Evolutionary conservation across 2,329 filamentous ascomycete genomes (phyloP).

Genomic region (Teratosphaeria destructans): DNA sequence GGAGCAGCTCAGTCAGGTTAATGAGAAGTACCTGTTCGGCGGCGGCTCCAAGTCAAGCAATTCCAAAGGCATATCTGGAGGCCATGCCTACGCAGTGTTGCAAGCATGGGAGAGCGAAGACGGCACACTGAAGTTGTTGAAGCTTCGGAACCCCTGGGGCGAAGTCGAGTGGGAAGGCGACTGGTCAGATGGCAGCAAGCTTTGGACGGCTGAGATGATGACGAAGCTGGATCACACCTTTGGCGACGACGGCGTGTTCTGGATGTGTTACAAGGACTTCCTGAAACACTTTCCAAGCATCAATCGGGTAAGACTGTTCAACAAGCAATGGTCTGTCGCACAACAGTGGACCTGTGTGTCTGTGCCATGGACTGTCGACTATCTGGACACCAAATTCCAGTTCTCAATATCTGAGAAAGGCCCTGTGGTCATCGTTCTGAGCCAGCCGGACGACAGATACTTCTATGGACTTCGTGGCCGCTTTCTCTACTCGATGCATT

Average conservation of each 20-base stretch:
- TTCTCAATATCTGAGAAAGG: conserved; percentile 43
- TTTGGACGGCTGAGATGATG: conserved; percentile 76
- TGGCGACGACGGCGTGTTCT: conserved; percentile 39
- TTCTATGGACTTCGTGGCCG: conserved; percentile 48
- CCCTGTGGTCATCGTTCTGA: conserved; percentile 48
- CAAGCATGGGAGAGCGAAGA: conserved; percentile 32
- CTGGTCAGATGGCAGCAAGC: conserved; percentile 73
- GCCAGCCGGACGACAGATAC: conserved; percentile 52
- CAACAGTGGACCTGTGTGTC: conserved; percentile 52
- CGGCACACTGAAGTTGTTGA: conserved; percentile 32
- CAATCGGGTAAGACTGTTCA: conserved; percentile 50
- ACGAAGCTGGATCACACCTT: conserved; percentile 17
- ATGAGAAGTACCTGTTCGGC: conserved; percentile 70
- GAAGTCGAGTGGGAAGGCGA: conserved; percentile 69
- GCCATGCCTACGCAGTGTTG: conserved; percentile 53
- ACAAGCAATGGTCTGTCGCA: conserved; percentile 50
- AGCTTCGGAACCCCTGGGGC: conserved; percentile 67
- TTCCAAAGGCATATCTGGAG: conserved; percentile 45
- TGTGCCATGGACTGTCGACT: conserved; percentile 51
- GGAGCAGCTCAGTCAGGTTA: conserved; percentile 69
- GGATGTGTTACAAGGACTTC: conserved; percentile 48
- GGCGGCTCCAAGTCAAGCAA: conserved; percentile 38
- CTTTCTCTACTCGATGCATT: conserved; percentile 48
- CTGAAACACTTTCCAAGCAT: conserved; percentile 42
- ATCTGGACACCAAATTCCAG: conserved; percentile 50